Base-by-base conservation (phyloP, 2,329 filamentous ascomycete genomes). In the Fusarium sororula region DNA sequence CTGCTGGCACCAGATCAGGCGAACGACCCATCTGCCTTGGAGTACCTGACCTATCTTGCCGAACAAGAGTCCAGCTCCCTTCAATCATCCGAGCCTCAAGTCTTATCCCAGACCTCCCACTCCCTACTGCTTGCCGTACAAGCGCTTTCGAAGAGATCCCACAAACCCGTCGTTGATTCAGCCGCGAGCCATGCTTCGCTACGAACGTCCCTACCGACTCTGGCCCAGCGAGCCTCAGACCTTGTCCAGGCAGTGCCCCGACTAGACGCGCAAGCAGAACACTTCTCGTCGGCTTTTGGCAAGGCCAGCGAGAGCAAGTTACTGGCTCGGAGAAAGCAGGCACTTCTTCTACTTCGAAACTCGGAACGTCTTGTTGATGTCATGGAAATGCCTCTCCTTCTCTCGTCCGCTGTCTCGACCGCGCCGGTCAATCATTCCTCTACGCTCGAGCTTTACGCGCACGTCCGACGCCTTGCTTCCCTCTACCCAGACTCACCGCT, bases 321-420 rank as follows among this genome's bases (percentile, higher is more conserved):
- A 1, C 86, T 98, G 35, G 91, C 91, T 57, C 86, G 92, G 32
- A 90, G 96, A 74, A 94, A 93, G 78, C 92, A 93, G 79, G 93
- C 94, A 0, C 89, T 98, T 79, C 87, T 97, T 28, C 87, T 98
- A 22, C 90, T 94, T 24, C 90, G 94, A 54, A 98, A 98, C 80
- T 92, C 96, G 35, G 96, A 98, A 81, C 91, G 96, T 63, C 87
- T 98, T 7, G 93, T 95, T 37, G 95, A 98, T 81, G 92, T 98
- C 38, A 90, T 99, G 67, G 96, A 98, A 78, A 88, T 99, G 37
- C 96, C 96, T 1, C 91, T 93, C 0, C 85, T 98, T 39, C 89
- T 99, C 20, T 93, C 93, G 18, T 95, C 95, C 4, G 92, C 95
- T 51, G 92, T 95, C 64, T 89, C 89, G 7, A 84, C 88, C 3